Percentiles rank a stretch among this genome's conserved stretches.
Conservation (phyloP, 805 yeast genomes). For the Hanseniaspora pseudoguilliermondii region DNA sequence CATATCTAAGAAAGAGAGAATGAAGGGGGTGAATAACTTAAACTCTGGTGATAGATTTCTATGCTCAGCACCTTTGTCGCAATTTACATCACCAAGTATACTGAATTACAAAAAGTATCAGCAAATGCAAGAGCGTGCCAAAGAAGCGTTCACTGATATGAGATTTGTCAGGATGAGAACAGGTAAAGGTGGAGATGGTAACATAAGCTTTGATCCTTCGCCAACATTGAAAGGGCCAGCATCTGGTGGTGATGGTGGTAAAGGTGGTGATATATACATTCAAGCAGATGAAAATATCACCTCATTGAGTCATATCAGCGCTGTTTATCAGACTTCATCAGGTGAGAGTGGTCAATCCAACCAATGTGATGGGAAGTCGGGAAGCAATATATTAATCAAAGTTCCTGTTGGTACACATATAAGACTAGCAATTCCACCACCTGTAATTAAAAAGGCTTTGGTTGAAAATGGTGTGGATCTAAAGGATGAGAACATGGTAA, state of each 20-base stretch:
- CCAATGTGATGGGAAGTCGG: constrained; percentile 79
- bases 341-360: constrained; percentile 62
- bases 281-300: constrained; percentile 63
- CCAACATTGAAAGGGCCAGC: constrained; percentile 85
- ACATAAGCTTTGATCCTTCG: constrained; percentile 74
- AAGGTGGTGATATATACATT: constrained; percentile 77
- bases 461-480: constrained; percentile 16
- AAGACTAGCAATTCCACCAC: constrained; percentile 73
- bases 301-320: constrained; percentile 56
- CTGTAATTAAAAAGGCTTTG: constrained; percentile 28
- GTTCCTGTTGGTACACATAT: constrained; percentile 89
- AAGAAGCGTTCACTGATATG: constrained; percentile 40
- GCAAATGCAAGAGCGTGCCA: constrained; percentile 6
- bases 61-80: constrained; percentile 11
- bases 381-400: constrained; percentile 62
- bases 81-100: not conserved
- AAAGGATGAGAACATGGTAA: constrained; percentile 18
- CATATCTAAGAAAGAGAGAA: not conserved
- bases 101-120: not conserved
- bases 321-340: constrained; percentile 55
- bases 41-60: constrained; percentile 8
- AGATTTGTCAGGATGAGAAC: constrained; percentile 53
- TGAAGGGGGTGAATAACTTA: not conserved
- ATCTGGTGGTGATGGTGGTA: constrained; percentile 98
- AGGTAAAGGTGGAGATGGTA: constrained; percentile 85